Conservation (phyloP, 192 early-diverging fungal genomes). For the Mortierella claussenii region DNA sequence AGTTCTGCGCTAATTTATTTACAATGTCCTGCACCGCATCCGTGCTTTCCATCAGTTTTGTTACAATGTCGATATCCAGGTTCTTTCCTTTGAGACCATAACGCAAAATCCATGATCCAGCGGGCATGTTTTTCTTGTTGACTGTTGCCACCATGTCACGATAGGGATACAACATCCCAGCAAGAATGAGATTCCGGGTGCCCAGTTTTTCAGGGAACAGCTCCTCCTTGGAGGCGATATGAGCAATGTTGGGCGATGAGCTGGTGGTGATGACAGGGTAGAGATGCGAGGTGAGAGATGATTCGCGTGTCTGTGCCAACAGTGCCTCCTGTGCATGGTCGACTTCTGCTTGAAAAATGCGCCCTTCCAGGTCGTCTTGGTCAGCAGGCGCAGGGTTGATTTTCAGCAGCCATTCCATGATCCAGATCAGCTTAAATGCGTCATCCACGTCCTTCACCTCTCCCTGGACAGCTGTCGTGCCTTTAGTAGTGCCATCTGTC, state of each 20-base stretch:
- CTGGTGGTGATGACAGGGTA: slow-evolving; percentile 24
- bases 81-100: slow-evolving; percentile 72
- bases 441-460: slow-evolving; percentile 20
- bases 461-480: slow-evolving; percentile 36
- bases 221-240: slow-evolving; percentile 38
- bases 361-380: slow-evolving; percentile 8
- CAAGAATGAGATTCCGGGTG: slow-evolving; percentile 60
- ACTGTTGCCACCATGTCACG: slow-evolving; percentile 51
- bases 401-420: slow-evolving; percentile 58
- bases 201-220: slow-evolving; percentile 42
- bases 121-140: slow-evolving; percentile 58
- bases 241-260: slow-evolving; percentile 16
- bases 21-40: slow-evolving; percentile 16
- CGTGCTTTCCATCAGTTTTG: slow-evolving; percentile 47
- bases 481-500: slow-evolving; percentile 32
- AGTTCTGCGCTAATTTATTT: slow-evolving; percentile 4
- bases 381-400: slow-evolving; percentile 19
- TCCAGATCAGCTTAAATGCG: slow-evolving; percentile 52
- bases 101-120: slow-evolving; percentile 62
- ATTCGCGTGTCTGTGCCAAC: slow-evolving; percentile 17
- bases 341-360: slow-evolving; percentile 26
- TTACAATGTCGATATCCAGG: slow-evolving; percentile 47
- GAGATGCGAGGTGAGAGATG: slow-evolving; percentile 23
- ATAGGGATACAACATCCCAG: slow-evolving; percentile 69
- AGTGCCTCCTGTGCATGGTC: slow-evolving; percentile 30